phyloP scores from a whole-genome alignment of 2,329 filamentous ascomycete species.

The Calonectria crousiana region DNA sequence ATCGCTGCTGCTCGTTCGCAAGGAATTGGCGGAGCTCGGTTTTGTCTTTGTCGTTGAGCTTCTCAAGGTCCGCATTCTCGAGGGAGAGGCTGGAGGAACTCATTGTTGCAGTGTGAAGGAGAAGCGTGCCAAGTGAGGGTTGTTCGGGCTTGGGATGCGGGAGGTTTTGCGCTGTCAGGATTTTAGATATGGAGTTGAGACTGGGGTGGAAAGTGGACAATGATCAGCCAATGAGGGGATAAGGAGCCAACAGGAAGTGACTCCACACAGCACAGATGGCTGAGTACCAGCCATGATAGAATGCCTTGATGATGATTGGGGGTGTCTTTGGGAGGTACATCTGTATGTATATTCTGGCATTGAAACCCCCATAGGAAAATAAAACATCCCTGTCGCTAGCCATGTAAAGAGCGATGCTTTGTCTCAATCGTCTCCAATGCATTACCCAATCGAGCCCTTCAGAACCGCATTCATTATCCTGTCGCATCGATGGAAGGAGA shows the following conservation, averaged over 20 bases:
- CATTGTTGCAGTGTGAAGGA: slow-evolving; percentile 44
- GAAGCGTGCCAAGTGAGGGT: neutral
- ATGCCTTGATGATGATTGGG: neutral
- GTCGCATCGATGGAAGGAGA: neutral
- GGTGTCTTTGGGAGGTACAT: neutral
- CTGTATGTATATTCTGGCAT: neutral
- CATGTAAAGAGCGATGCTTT: neutral
- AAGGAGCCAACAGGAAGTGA: neutral
- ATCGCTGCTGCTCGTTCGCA: slow-evolving; percentile 85
- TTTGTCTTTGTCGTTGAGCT: slow-evolving; percentile 86
- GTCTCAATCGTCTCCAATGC: neutral
- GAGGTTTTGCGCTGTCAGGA: slow-evolving; percentile 26
- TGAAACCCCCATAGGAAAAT: neutral
- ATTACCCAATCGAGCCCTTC: neutral
- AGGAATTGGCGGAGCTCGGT: slow-evolving; percentile 89
- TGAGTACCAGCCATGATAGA: neutral
- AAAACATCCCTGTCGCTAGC: neutral
- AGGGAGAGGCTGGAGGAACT: slow-evolving; percentile 51
- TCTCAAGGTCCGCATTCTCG: slow-evolving; percentile 74
- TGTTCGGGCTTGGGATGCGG: neutral
- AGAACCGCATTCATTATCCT: neutral
- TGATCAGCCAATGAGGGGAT: slow-evolving; percentile 12
- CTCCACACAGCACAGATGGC: neutral
- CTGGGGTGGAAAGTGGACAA: slow-evolving; percentile 1
- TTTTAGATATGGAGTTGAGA: slow-evolving; percentile 22